A percentile compares a stretch with the other conserved stretches of the same genome.
Evolutionary conservation across 306 rosid genomes (phyloP).

Genomic region (Echinosophora koreensis): DNA sequence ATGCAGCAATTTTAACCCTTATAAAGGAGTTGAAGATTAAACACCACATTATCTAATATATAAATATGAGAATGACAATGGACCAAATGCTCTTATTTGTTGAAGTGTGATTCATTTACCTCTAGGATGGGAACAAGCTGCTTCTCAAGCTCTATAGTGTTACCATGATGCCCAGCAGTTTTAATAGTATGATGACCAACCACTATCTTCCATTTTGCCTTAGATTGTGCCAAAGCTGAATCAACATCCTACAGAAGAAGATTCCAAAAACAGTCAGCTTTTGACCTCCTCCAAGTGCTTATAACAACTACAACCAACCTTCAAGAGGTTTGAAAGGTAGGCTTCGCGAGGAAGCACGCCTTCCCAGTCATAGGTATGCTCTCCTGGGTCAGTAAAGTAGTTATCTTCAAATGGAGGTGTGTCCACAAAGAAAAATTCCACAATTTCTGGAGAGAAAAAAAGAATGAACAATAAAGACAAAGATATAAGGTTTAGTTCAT

Average conservation of each 20-base stretch:
- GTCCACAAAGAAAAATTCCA: constrained; percentile 85
- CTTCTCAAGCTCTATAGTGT: constrained; percentile 63
- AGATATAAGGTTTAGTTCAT: neutral
- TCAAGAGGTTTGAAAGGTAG: constrained; percentile 66
- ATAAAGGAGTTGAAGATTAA: neutral
- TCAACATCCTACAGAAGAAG: constrained; percentile 55
- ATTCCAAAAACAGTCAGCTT: constrained; percentile 1
- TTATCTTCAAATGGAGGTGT: constrained; percentile 75
- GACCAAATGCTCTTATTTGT: neutral
- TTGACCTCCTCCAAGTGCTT: neutral
- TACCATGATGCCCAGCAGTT: constrained; percentile 76
- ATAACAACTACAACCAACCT: constrained; percentile 48
- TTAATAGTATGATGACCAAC: constrained; percentile 84
- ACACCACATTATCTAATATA: neutral
- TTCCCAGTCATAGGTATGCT: constrained; percentile 71
- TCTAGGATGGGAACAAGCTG: constrained; percentile 73
- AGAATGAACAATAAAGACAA: neutral
- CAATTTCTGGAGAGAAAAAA: constrained; percentile 50
- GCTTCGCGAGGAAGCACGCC: constrained; percentile 67
- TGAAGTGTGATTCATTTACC: constrained; percentile 51
- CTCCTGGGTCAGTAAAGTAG: constrained; percentile 62
- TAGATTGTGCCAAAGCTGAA: constrained; percentile 62
- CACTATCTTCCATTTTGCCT: constrained; percentile 85
- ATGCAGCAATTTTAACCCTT: constrained; percentile 14
- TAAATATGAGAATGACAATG: neutral